Evolutionary conservation across 176 grass and related monocot species (phyloP).

Genomic region (Ensete ventricosum): DNA sequence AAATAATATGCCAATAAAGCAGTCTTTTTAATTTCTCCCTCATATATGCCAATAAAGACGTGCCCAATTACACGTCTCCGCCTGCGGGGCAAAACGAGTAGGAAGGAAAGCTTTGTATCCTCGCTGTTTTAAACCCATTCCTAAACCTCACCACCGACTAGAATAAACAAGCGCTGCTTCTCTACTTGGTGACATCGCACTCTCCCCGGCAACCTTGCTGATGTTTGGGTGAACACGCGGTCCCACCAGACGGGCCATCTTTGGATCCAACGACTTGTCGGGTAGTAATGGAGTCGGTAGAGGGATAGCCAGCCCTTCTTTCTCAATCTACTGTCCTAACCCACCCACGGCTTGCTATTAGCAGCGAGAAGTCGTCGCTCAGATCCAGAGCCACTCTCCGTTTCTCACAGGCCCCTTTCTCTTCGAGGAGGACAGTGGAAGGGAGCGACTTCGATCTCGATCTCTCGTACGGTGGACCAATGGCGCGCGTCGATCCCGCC

Average conservation of each 20-base stretch:
- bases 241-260: neutral
- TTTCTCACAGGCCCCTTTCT: neutral
- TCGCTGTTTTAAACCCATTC: neutral
- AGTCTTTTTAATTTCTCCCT: too few species aligned
- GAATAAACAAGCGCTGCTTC: neutral
- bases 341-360: neutral
- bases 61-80: neutral
- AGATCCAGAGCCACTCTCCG: neutral
- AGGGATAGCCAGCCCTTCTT: neutral
- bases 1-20: too few species aligned
- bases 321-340: neutral
- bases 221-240: neutral
- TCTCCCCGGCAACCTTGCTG: fast-evolving
- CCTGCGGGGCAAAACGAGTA: neutral
- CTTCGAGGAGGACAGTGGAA: neutral
- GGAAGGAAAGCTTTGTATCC: too few species aligned
- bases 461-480: neutral
- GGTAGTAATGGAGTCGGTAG: neutral
- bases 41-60: too few species aligned
- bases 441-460: neutral
- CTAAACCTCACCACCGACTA: neutral
- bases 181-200: neutral
- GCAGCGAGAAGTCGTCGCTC: neutral
- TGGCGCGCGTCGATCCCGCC: neutral
- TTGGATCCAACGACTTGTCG: neutral